These are phyloP conservation scores for Acer yangbiense DNA, from an alignment of 345 rosid species.

Conservation along the genomic window DNA sequence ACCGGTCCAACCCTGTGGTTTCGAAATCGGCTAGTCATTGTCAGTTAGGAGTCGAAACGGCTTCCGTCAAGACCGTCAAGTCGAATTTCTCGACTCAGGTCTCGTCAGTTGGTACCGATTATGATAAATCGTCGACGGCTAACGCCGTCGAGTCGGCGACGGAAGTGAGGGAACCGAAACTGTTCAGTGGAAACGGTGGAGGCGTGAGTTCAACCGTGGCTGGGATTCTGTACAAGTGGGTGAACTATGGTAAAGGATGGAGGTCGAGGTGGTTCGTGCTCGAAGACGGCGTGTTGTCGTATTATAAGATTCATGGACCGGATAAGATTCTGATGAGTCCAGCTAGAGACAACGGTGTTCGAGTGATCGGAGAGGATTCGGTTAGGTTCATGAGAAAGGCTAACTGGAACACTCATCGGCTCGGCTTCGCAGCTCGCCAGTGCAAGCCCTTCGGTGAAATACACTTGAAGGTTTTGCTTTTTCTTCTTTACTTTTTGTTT, in stretches of 20 bases:
- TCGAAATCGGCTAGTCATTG: constrained; percentile 54
- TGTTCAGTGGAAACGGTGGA: constrained; percentile 41
- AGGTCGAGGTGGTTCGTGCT: constrained; percentile 86
- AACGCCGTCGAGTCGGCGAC: constrained; percentile 25
- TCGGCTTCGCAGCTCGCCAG: constrained; percentile 37
- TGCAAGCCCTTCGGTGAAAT: constrained; percentile 93
- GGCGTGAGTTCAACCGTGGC: constrained; percentile 51
- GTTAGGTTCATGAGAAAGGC: constrained; percentile 77
- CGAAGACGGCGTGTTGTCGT: constrained; percentile 83
- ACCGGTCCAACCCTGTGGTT: constrained; percentile 61
- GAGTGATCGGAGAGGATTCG: constrained; percentile 89
- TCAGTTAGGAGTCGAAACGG: constrained; percentile 44
- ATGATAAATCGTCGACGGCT: constrained; percentile 23
- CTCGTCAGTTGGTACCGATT: constrained; percentile 54
- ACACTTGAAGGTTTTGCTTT: constrained; percentile 76
- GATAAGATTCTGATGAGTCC: constrained; percentile 79
- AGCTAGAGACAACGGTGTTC: constrained; percentile 56
- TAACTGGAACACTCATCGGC: constrained; percentile 44
- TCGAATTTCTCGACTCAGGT: constrained; percentile 63
- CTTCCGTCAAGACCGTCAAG: constrained; percentile 39
- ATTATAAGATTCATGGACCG: constrained; percentile 93
- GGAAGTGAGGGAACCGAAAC: constrained; percentile 49
- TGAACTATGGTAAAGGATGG: constrained; percentile 97
- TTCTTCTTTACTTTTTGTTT: not conserved
- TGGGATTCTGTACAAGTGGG: constrained; percentile 96